Base-by-base conservation (phyloP, 345 rosid genomes). In the Draba incana region DNA sequence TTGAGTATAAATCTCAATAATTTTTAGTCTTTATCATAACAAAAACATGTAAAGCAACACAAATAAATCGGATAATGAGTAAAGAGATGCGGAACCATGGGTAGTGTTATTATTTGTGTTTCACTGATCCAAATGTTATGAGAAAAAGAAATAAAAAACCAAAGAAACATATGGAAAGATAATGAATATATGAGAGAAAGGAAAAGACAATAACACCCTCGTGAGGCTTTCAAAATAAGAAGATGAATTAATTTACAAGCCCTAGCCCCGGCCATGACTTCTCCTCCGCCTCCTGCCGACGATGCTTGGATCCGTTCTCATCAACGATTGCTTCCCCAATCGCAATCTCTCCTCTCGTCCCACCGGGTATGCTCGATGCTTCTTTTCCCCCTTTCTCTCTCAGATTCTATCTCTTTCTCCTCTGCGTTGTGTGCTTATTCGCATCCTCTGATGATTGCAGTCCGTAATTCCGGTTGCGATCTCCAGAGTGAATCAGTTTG, bases 401-500 rank as follows among this genome's bases (percentile, higher is more conserved):
- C 57, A 37, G 48, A 38, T 56, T 43, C 45, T 37, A 43, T 51
- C 20, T 51, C 16, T 11, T 30, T 10, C 2, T 45, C n/a, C 1
- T 23, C 11, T 64, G 61, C 39, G 44, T 74, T 13, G 61, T 61
- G 37, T 56, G 57, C 3, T 54, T 25, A 5, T 54, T 24, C 2
- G 24, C 12, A 4, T 41, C 39, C 46, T 43, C 50, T 60, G 10
- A 28, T 62, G 57, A 33, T 33, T 6, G 80, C 92, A 91, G 92
- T 70, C 86, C 39, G 52, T 48, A 8, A 77, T 91, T 68, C 87
- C 90, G 5, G 81, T 91, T 75, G 80, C 90, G 1, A 83, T 94
- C 71, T 88, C 99, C 3, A 83, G 93, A 80, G 99, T 94, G 77
- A 92, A 92, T 85, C 98, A 92, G 78, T 88, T 94, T 46, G 99